A percentile compares a stretch with the other conserved stretches of the same genome.
Evolutionary conservation across 2,329 filamentous ascomycete species (phyloP).

Genomic region (Pyrenochaeta sp.): DNA sequence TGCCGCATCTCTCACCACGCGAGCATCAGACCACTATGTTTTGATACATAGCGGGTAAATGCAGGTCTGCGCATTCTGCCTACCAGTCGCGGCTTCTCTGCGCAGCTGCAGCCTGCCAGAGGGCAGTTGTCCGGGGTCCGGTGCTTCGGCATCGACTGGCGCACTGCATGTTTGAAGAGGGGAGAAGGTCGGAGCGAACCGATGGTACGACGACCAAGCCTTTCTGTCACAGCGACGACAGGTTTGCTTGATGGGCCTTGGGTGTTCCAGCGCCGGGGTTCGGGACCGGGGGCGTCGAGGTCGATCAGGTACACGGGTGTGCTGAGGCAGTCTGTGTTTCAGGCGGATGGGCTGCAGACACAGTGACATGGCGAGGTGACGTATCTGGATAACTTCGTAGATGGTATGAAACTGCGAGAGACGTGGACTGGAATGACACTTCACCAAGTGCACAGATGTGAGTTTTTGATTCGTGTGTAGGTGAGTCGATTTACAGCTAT

Average conservation of each 20-base stretch:
- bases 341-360: neutral
- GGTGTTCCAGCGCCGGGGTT: neutral
- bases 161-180: conserved; percentile 1
- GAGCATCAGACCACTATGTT: conserved; percentile 31
- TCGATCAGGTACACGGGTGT: neutral
- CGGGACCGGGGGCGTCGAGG: neutral
- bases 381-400: no score
- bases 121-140: no score
- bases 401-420: neutral
- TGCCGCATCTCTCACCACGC: conserved; percentile 9
- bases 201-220: neutral
- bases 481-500: conserved; percentile 17
- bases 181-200: neutral
- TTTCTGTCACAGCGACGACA: conserved; percentile 5
- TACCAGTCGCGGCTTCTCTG: no score
- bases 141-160: neutral
- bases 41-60: conserved; percentile 9
- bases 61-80: no score
- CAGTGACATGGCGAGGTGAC: neutral
- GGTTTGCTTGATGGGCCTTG: neutral
- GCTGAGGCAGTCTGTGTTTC: conserved; percentile 9
- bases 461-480: no score
- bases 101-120: no score
- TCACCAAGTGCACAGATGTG: no score
- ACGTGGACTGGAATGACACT: no score